A percentile compares a stretch with the other conserved stretches of the same genome.
These are phyloP conservation scores for Cladorrhinum sp. DNA, from an alignment of 2,329 filamentous ascomycete genomes.

Conservation along the genomic window DNA sequence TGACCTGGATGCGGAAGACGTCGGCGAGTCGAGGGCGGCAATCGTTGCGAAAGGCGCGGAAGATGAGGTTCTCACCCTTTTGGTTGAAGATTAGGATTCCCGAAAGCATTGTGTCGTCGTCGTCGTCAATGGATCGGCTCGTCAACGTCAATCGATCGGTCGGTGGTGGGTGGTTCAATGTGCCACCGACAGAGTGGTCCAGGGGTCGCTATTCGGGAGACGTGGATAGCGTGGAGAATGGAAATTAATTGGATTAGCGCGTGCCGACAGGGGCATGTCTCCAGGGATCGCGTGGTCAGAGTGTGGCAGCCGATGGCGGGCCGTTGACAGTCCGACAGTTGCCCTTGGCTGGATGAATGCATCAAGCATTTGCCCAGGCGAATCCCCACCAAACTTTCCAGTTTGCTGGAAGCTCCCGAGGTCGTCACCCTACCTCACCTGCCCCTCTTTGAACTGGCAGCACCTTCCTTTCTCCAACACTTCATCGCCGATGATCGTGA, in stretches of 20 bases:
- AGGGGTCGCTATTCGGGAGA: neutral
- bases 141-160: neutral
- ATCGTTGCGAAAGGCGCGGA: slow-evolving; percentile 97
- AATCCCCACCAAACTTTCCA: neutral
- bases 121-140: neutral
- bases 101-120: slow-evolving; percentile 90
- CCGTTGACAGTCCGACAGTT: neutral
- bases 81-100: slow-evolving; percentile 98
- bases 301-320: neutral
- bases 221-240: neutral
- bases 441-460: too few species aligned
- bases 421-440: too few species aligned
- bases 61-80: slow-evolving; percentile 99
- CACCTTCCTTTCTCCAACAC: neutral
- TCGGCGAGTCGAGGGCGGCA: slow-evolving; percentile 96
- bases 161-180: neutral
- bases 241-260: neutral
- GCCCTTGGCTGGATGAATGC: neutral
- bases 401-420: neutral
- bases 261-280: neutral
- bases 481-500: neutral
- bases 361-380: too few species aligned
- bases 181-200: neutral
- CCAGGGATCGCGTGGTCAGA: too few species aligned
- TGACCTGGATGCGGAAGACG: slow-evolving; percentile 99